Evolutionary conservation across 1,284 basidiomycete genomes (phyloP).

Genomic region (Exobasidium rhododendri): DNA sequence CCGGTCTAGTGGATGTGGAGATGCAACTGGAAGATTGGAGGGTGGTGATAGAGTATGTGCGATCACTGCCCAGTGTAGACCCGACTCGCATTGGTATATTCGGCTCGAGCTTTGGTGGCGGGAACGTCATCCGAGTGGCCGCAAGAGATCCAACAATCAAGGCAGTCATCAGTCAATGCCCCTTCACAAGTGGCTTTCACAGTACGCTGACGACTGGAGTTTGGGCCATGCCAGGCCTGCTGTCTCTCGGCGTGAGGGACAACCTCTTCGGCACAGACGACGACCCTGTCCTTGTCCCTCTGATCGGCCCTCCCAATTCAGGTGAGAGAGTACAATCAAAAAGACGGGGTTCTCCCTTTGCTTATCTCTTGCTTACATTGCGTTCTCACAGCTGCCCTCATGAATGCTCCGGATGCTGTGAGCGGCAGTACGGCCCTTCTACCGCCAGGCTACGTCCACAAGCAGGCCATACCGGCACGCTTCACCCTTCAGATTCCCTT

Average conservation of each 20-base stretch:
- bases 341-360: not conserved
- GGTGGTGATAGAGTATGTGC: constrained; percentile 24
- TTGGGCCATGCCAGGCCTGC: constrained; percentile 19
- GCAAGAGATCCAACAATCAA: constrained; percentile 24
- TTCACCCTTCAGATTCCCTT: constrained; percentile 32
- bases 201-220: constrained; percentile 22
- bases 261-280: constrained; percentile 23
- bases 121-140: constrained; percentile 37
- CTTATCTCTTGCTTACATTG: not conserved
- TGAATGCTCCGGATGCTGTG: constrained; percentile 31
- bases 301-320: constrained; percentile 32
- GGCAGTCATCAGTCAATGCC: constrained; percentile 41
- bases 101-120: constrained; percentile 43
- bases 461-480: constrained; percentile 31
- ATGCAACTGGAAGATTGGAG: constrained; percentile 39
- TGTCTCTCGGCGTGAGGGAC: constrained; percentile 22
- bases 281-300: constrained; percentile 21
- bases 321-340: constrained; percentile 20
- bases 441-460: constrained; percentile 13
- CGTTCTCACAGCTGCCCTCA: constrained; percentile 27
- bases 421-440: constrained; percentile 19
- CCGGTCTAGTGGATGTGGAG: constrained; percentile 31
- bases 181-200: constrained; percentile 38
- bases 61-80: constrained; percentile 23
- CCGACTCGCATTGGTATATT: constrained; percentile 33